These are phyloP conservation scores for Vararia minispora DNA, from an alignment of 768 basidiomycete species.

Conservation along the genomic window DNA sequence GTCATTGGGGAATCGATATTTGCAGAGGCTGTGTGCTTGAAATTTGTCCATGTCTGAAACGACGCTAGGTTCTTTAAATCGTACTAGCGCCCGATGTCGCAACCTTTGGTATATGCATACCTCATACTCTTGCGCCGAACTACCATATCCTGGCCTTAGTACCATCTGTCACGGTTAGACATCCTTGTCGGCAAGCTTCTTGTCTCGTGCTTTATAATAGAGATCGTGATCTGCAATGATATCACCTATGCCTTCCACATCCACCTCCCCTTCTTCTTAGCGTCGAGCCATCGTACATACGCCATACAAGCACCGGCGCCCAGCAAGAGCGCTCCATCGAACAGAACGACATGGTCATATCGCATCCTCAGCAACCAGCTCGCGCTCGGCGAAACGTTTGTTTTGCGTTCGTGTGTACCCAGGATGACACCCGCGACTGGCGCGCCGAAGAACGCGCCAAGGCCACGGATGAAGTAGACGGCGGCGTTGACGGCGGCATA, in stretches of 20 bases:
- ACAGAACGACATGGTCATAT: conserved; percentile 28
- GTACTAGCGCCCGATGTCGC: no score
- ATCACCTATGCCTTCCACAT: conserved; percentile 26
- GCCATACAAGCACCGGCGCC: conserved; percentile 27
- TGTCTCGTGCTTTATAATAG: no score
- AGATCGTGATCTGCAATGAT: no score
- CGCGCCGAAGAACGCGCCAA: conserved; percentile 30
- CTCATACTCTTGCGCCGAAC: no score
- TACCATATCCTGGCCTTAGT: no score
- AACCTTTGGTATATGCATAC: no score
- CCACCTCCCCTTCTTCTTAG: conserved; percentile 28
- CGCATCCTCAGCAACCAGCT: conserved; percentile 15
- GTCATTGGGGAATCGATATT: no score
- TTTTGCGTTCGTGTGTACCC: conserved; percentile 20
- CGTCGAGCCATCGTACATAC: conserved; percentile 32
- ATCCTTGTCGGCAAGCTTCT: conserved; percentile 13
- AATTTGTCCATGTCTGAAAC: no score
- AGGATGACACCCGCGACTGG: conserved; percentile 31
- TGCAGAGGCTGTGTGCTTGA: no score
- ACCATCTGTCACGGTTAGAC: no score
- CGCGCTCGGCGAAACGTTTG: not conserved
- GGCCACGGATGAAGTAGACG: conserved; percentile 31
- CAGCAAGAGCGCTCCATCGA: conserved; percentile 25
- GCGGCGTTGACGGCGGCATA: conserved; percentile 30
- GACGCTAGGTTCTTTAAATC: no score